Conservation (phyloP, 2,329 filamentous ascomycete genomes). For the Colletotrichum sp. region DNA sequence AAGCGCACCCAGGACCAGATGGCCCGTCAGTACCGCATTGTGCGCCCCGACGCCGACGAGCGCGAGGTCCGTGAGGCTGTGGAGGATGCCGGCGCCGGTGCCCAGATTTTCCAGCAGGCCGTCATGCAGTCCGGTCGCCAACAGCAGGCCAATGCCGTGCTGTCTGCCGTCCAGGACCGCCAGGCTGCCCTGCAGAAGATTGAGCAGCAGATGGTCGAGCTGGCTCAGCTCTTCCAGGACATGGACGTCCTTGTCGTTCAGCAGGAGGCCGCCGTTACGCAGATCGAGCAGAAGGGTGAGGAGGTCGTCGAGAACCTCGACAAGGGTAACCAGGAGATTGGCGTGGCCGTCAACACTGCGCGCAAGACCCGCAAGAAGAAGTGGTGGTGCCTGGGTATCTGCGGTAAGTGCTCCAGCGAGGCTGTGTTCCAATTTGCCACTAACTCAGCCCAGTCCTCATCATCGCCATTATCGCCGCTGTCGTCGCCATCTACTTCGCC, state of each 20-base stretch:
- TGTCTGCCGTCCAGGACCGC: slow-evolving; percentile 81
- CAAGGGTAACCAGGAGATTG: slow-evolving; percentile 85
- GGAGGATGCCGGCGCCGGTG: slow-evolving; percentile 67
- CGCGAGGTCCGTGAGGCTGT: slow-evolving; percentile 80
- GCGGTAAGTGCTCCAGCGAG: slow-evolving; percentile 48
- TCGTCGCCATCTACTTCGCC: slow-evolving; percentile 55
- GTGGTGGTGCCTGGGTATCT: slow-evolving; percentile 90
- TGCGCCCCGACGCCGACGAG: slow-evolving; percentile 80
- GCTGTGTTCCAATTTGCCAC: background rate
- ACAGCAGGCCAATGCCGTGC: slow-evolving; percentile 80
- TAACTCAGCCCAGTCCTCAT: slow-evolving; percentile 49
- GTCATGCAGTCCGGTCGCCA: slow-evolving; percentile 81
- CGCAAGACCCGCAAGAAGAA: slow-evolving; percentile 87
- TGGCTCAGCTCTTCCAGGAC: slow-evolving; percentile 87
- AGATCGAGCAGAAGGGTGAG: slow-evolving; percentile 87
- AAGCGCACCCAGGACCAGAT: slow-evolving; percentile 84
- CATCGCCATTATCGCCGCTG: slow-evolving; percentile 55
- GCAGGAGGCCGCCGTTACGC: slow-evolving; percentile 79
- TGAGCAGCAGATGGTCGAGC: slow-evolving; percentile 85
- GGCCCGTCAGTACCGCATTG: slow-evolving; percentile 89
- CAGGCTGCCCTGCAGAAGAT: slow-evolving; percentile 92
- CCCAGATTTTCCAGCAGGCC: slow-evolving; percentile 88
- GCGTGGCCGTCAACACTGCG: slow-evolving; percentile 81
- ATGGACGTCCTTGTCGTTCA: slow-evolving; percentile 86
- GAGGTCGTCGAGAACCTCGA: slow-evolving; percentile 84